phyloP scores from a whole-genome alignment of 108 stramenopile species.

The Cyclotella atomus region DNA sequence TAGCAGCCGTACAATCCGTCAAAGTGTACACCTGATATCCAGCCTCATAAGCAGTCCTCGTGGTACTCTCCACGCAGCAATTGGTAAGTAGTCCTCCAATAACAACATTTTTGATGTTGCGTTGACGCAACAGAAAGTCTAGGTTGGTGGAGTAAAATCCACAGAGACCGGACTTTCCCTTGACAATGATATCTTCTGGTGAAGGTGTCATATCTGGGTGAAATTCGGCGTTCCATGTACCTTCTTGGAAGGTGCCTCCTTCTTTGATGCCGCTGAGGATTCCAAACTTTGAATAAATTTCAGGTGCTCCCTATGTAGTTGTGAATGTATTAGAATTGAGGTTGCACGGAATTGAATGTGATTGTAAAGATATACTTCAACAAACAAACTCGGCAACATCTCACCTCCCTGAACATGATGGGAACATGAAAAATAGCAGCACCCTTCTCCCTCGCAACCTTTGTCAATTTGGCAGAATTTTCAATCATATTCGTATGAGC shows the following conservation, averaged over 20 bases:
- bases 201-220: constrained; percentile 60
- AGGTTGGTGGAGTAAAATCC: constrained; percentile 80
- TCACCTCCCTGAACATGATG: constrained; percentile 61
- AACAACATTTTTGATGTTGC: constrained; percentile 61
- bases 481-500: constrained; percentile 59
- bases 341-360: too few relatives aligned
- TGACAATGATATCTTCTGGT: constrained; percentile 50
- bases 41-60: constrained; percentile 79
- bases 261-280: constrained; percentile 74
- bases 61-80: constrained; percentile 84
- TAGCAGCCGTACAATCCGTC: constrained; percentile 71
- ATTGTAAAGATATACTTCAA: too few relatives aligned
- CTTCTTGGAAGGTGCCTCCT: constrained; percentile 60
- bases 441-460: constrained; percentile 57
- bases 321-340: too few relatives aligned
- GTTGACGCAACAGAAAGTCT: constrained; percentile 69
- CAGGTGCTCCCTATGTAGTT: constrained; percentile 17
- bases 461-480: constrained; percentile 53
- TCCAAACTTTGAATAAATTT: constrained; percentile 60
- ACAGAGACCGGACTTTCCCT: constrained; percentile 78
- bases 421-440: constrained; percentile 68
- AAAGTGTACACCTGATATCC: constrained; percentile 77
- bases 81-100: constrained; percentile 85
- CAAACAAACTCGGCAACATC: neutral
- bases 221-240: constrained; percentile 65